Evolutionary conservation across 495 filamentous ascomycete species (phyloP).

Genomic region (Penicillium egyptiacum): DNA sequence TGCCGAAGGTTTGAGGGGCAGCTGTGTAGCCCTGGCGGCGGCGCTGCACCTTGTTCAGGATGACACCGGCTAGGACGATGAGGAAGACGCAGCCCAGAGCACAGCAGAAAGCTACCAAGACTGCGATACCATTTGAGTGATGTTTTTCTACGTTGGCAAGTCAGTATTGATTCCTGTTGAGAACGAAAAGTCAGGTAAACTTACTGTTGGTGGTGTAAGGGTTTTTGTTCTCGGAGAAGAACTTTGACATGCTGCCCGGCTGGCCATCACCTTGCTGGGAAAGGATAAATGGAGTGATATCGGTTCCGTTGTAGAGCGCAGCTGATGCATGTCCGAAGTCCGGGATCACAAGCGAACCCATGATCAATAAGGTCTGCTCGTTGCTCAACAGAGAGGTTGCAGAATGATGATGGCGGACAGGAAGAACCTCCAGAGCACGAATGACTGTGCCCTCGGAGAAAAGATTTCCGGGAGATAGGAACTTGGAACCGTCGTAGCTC

Average conservation of each 20-base stretch:
- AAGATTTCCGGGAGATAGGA: conserved; percentile 54
- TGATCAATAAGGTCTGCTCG: conserved; percentile 73
- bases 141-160: conserved; percentile 44
- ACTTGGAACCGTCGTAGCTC: conserved; percentile 68
- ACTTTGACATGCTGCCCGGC: conserved; percentile 69
- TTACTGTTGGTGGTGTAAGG: conserved; percentile 58
- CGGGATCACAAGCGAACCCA: conserved; percentile 74
- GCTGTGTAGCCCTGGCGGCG: conserved; percentile 83
- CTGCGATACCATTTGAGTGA: conserved; percentile 80
- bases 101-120: conserved; percentile 89
- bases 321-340: conserved; percentile 83
- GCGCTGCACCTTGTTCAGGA: conserved; percentile 80
- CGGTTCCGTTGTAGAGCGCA: conserved; percentile 79
- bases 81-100: conserved; percentile 84
- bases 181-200: conserved; percentile 21
- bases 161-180: conserved; percentile 25
- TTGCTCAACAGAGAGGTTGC: conserved; percentile 60
- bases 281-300: conserved; percentile 75
- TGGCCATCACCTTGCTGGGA: conserved; percentile 61
- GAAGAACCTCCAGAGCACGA: conserved; percentile 76
- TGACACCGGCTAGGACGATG: conserved; percentile 79
- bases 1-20: conserved; percentile 68
- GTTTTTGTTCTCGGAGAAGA: conserved; percentile 75
- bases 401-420: conserved; percentile 64
- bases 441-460: conserved; percentile 67